Conservation (phyloP, 345 rosid species). For the Linum lewisii region DNA sequence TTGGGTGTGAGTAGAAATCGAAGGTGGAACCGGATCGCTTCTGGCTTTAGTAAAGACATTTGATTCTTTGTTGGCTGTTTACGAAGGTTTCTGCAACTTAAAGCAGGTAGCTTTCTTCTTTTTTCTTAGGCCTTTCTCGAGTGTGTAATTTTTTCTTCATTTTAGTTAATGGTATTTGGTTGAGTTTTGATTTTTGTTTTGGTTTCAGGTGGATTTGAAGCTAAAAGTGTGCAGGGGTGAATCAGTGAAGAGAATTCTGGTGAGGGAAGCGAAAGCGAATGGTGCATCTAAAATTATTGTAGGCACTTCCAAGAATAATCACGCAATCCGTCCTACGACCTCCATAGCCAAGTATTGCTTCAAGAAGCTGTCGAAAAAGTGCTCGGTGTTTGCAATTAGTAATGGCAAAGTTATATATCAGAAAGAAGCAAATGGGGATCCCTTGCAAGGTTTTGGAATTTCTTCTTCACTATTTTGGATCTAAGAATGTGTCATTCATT, state of each 20-base stretch:
- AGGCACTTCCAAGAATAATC: conserved; percentile 51
- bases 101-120: conserved; percentile 47
- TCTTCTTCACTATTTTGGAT: neutral
- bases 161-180: neutral
- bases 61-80: conserved; percentile 66
- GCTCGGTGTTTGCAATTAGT: conserved; percentile 56
- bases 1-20: conserved; percentile 26
- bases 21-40: conserved; percentile 46
- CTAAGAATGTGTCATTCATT: neutral
- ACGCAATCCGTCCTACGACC: conserved; percentile 44
- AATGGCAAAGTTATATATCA: conserved; percentile 67
- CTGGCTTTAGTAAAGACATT: conserved; percentile 64
- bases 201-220: conserved; percentile 81
- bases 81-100: conserved; percentile 94
- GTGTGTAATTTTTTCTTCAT: too few relatives aligned
- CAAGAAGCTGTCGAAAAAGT: conserved; percentile 46
- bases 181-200: neutral
- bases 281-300: conserved; percentile 53
- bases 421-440: conserved; percentile 35
- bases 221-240: conserved; percentile 73
- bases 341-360: conserved; percentile 80
- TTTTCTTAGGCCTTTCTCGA: neutral
- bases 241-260: conserved; percentile 52
- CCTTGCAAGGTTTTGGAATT: conserved; percentile 24
- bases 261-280: conserved; percentile 56